A percentile compares a stretch with the other conserved stretches of the same genome.
These are phyloP conservation scores for Phialocephala sp. DNA, from an alignment of 2,329 filamentous ascomycete genomes.

Conservation along the genomic window DNA sequence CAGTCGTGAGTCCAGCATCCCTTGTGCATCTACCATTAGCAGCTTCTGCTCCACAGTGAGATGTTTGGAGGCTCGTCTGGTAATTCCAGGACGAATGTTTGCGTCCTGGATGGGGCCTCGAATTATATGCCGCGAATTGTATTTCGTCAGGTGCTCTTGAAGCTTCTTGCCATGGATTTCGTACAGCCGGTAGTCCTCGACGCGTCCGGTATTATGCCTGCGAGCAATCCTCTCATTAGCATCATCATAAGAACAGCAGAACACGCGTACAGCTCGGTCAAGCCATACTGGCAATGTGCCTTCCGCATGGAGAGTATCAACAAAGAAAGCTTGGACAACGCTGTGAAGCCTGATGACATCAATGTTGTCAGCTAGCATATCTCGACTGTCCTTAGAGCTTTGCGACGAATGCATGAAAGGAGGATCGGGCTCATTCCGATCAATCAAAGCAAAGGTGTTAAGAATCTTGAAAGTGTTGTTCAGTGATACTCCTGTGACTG, in stretches of 20 bases:
- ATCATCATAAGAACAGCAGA: constrained; percentile 55
- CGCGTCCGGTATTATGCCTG: constrained; percentile 49
- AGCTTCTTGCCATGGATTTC: constrained; percentile 57
- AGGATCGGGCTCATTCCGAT: constrained; percentile 53
- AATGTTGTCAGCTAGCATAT: constrained; percentile 51
- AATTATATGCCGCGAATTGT: constrained; percentile 39
- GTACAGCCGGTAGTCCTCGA: constrained; percentile 59
- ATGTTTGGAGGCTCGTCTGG: constrained; percentile 28
- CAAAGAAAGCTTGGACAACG: constrained; percentile 59
- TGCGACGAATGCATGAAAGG: constrained; percentile 36
- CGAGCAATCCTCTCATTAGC: constrained; percentile 52
- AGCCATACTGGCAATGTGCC: constrained; percentile 55
- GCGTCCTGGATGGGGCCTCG: constrained; percentile 1
- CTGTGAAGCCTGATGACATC: constrained; percentile 58
- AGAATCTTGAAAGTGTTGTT: constrained; percentile 57
- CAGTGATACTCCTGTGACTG: constrained; percentile 36
- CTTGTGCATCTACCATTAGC: constrained; percentile 41
- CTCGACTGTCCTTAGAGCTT: constrained; percentile 47
- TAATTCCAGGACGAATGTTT: neutral
- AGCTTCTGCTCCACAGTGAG: constrained; percentile 29
- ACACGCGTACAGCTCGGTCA: constrained; percentile 53
- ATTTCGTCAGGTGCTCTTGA: constrained; percentile 49
- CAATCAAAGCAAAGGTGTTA: constrained; percentile 58
- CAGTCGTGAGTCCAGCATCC: constrained; percentile 46
- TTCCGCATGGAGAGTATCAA: constrained; percentile 50